Evolutionary conservation across 331 rosid species (phyloP).

Genomic region (Malus hybrid): DNA sequence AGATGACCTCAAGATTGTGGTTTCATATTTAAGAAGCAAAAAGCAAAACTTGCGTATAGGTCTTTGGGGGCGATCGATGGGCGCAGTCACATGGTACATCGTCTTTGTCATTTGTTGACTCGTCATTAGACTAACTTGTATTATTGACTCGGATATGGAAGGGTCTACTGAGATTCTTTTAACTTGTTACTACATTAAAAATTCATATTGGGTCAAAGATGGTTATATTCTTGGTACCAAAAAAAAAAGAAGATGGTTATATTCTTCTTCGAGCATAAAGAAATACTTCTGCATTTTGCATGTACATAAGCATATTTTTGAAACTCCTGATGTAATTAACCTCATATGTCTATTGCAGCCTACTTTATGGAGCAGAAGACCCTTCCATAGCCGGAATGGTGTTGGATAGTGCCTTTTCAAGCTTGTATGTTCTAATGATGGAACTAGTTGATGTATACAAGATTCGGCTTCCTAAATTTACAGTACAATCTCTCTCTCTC

Average conservation of each 20-base stretch:
- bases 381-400: slow-evolving; percentile 98
- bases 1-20: slow-evolving; percentile 93
- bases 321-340: slow-evolving; percentile 6
- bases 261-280: background rate
- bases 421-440: slow-evolving; percentile 91
- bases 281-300: background rate
- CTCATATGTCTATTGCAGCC: slow-evolving; percentile 48
- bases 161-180: background rate
- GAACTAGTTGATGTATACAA: slow-evolving; percentile 97
- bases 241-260: too few relatives aligned
- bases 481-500: slow-evolving; percentile 44
- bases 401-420: slow-evolving; percentile 97
- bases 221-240: background rate
- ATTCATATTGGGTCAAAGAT: background rate
- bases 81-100: slow-evolving; percentile 94
- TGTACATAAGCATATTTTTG: background rate
- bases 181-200: background rate
- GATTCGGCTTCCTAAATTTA: slow-evolving; percentile 97
- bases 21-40: slow-evolving; percentile 82
- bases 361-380: slow-evolving; percentile 98
- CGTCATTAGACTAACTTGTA: background rate
- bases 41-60: slow-evolving; percentile 79
- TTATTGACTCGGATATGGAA: background rate
- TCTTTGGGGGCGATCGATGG: slow-evolving; percentile 99
- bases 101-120: background rate